Conservation (phyloP, 1,284 basidiomycete genomes). For the Rhodotorula sp. region DNA sequence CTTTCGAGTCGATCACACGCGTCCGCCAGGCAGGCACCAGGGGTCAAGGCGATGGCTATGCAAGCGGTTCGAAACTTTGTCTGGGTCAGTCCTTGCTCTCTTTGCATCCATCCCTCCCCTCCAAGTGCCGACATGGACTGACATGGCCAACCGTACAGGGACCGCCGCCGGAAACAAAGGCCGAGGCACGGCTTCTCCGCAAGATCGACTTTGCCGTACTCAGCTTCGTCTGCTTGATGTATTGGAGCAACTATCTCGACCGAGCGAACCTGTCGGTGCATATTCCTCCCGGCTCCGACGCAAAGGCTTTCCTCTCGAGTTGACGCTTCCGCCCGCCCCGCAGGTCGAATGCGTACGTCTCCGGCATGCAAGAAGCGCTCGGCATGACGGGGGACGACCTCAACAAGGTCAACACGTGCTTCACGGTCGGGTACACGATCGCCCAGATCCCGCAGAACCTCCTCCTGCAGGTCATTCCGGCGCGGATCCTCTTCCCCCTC, state of each 20-base stretch:
- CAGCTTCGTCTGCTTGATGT: constrained; percentile 23
- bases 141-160: not conserved
- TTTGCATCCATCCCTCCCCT: not conserved
- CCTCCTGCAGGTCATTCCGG: constrained; percentile 45
- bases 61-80: not conserved
- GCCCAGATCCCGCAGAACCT: constrained; percentile 46
- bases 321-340: not conserved
- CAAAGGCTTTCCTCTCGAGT: not conserved
- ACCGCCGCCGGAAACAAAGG: constrained; percentile 1
- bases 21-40: too few species aligned
- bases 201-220: constrained; percentile 15
- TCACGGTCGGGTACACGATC: constrained; percentile 47
- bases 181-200: constrained; percentile 7
- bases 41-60: not conserved
- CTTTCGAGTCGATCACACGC: too few species aligned
- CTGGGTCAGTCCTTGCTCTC: not conserved
- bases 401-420: constrained; percentile 56
- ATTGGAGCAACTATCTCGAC: constrained; percentile 26
- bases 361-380: constrained; percentile 77
- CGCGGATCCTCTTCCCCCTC: constrained; percentile 37
- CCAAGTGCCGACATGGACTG: not conserved
- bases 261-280: constrained; percentile 11
- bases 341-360: constrained; percentile 57
- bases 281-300: not conserved
- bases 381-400: constrained; percentile 66